Conservation (phyloP, 192 early-diverging fungal genomes). For the Dissophora ornata region DNA sequence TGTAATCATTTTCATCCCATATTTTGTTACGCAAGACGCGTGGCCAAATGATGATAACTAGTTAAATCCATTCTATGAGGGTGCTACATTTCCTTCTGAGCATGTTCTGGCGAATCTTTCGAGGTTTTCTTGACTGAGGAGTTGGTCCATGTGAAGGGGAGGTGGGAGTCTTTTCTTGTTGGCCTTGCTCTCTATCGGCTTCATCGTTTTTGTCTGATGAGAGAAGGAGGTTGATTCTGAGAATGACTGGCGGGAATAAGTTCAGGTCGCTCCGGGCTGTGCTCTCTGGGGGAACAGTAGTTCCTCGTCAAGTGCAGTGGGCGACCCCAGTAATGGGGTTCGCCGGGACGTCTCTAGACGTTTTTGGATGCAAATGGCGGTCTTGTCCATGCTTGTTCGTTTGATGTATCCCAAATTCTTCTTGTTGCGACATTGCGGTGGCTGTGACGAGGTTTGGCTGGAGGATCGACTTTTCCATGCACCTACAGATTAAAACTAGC, state of each 20-base stretch:
- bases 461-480: slow-evolving; percentile 46
- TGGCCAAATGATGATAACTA: slow-evolving; percentile 55
- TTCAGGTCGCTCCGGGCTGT: slow-evolving; percentile 33
- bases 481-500: slow-evolving; percentile 54
- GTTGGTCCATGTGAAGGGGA: slow-evolving; percentile 45
- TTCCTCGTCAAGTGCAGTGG: slow-evolving; percentile 51
- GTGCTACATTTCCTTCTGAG: slow-evolving; percentile 45
- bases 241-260: too few species aligned
- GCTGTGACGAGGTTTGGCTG: slow-evolving; percentile 1
- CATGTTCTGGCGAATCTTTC: slow-evolving; percentile 42
- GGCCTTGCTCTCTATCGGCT: slow-evolving; percentile 6
- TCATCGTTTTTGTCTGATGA: background rate
- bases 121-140: slow-evolving; percentile 55
- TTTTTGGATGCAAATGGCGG: slow-evolving; percentile 20
- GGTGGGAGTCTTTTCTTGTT: slow-evolving; percentile 46
- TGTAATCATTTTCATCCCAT: background rate
- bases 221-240: too few species aligned
- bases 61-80: slow-evolving; percentile 59
- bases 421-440: too few species aligned
- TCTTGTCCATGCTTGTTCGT: slow-evolving; percentile 19
- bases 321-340: background rate
- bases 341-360: slow-evolving; percentile 38
- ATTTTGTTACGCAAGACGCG: background rate
- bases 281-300: slow-evolving; percentile 55
- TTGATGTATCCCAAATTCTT: too few species aligned